Evolutionary conservation across 495 filamentous ascomycete species (phyloP).

Genomic region (Neohortaea acidophila): DNA sequence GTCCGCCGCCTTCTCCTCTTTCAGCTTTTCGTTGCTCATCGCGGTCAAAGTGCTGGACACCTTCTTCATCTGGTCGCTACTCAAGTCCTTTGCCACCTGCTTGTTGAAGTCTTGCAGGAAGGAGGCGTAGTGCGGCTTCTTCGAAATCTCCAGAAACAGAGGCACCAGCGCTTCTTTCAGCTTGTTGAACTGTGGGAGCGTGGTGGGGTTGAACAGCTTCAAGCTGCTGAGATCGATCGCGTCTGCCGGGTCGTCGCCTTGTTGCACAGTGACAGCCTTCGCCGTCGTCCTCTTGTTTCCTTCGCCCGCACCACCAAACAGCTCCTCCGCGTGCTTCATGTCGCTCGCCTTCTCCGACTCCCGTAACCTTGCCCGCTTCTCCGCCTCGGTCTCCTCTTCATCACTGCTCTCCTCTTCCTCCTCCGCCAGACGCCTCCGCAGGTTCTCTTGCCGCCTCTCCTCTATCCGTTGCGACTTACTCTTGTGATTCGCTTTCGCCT

Average conservation of each 20-base stretch:
- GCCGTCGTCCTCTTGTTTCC: slow-evolving; percentile 26
- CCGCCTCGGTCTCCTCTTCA: slow-evolving; percentile 52
- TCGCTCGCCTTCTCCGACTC: slow-evolving; percentile 75
- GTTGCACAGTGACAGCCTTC: slow-evolving; percentile 50
- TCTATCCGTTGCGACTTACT: slow-evolving; percentile 74
- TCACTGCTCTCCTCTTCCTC: slow-evolving; percentile 45
- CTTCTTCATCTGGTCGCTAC: slow-evolving; percentile 89
- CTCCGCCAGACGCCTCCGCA: slow-evolving; percentile 35
- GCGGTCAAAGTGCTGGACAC: slow-evolving; percentile 69
- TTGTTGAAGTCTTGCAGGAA: slow-evolving; percentile 87
- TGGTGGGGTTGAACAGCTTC: slow-evolving; percentile 74
- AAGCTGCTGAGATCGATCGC: slow-evolving; percentile 66
- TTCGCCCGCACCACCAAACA: slow-evolving; percentile 54
- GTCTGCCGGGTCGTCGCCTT: slow-evolving; percentile 55
- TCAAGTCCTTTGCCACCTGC: slow-evolving; percentile 71
- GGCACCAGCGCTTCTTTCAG: slow-evolving; percentile 63
- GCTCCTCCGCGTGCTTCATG: slow-evolving; percentile 76
- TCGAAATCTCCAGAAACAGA: slow-evolving; percentile 52
- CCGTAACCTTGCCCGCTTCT: slow-evolving; percentile 55
- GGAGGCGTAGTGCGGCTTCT: slow-evolving; percentile 77
- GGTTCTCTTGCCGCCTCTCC: slow-evolving; percentile 42
- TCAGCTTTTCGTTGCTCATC: slow-evolving; percentile 94
- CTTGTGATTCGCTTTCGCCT: slow-evolving; percentile 89
- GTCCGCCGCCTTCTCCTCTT: slow-evolving; percentile 88
- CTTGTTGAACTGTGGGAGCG: slow-evolving; percentile 65